phyloP scores from a whole-genome alignment of 768 basidiomycete species.

The Peribolospora kevripleyi region DNA sequence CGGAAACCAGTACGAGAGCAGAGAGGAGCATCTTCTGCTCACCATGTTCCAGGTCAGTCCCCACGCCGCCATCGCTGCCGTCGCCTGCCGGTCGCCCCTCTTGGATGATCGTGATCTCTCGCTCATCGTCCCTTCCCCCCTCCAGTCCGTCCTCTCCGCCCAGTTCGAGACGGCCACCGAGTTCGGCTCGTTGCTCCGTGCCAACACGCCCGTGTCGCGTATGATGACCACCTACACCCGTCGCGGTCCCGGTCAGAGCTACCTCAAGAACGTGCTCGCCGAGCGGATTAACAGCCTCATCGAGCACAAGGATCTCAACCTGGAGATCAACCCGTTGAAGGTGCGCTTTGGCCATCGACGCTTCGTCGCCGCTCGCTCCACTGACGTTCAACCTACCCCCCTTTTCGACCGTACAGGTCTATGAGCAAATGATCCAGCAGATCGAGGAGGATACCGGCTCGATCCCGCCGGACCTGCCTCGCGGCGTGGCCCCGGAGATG shows the following conservation, averaged over 20 bases:
- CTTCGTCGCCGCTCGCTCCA: neutral
- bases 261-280: conserved; percentile 87
- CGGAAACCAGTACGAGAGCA: conserved; percentile 94
- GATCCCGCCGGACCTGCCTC: conserved; percentile 67
- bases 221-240: conserved; percentile 99
- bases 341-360: conserved; percentile 21
- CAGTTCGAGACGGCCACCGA: conserved; percentile 99
- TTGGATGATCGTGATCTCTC: neutral
- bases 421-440: conserved; percentile 98
- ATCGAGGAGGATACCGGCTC: conserved; percentile 93
- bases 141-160: conserved; percentile 80
- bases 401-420: conserved; percentile 34
- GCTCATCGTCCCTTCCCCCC: neutral
- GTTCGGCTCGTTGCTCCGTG: conserved; percentile 91
- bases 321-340: conserved; percentile 98
- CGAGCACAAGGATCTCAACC: conserved; percentile 96
- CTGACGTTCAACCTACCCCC: neutral
- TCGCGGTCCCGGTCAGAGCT: conserved; percentile 92
- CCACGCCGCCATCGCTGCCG: neutral
- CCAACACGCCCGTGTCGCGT: conserved; percentile 94
- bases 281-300: conserved; percentile 97
- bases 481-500: conserved; percentile 81
- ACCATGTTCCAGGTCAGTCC: conserved; percentile 68
- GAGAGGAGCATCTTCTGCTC: conserved; percentile 90
- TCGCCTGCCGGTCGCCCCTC: neutral